Conservation (phyloP, 1,139 yeast genomes). For the Wickerhamomyces sp. region DNA sequence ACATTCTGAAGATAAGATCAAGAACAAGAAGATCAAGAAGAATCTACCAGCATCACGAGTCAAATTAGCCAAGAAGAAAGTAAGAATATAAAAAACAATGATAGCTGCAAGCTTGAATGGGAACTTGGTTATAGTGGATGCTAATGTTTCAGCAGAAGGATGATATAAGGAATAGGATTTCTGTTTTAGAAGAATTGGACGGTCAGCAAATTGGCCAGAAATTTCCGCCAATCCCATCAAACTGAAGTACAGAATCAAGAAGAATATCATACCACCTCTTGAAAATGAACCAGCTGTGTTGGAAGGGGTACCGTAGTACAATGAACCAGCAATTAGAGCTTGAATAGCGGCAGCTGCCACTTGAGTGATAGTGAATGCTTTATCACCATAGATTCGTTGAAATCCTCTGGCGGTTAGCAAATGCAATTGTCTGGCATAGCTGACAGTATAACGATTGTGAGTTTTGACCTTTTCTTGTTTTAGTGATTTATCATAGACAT, state of each 20-base stretch:
- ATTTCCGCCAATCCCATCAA: conserved; percentile 54
- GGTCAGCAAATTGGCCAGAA: conserved; percentile 41
- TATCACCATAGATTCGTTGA: conserved; percentile 48
- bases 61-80: conserved; percentile 49
- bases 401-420: conserved; percentile 45
- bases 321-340: conserved; percentile 49
- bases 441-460: conserved; percentile 43
- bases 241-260: conserved; percentile 48
- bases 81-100: conserved; percentile 38
- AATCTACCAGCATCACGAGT: conserved; percentile 50
- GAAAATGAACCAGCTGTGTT: conserved; percentile 49
- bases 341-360: conserved; percentile 44
- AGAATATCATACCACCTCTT: conserved; percentile 55
- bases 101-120: conserved; percentile 47
- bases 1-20: conserved; percentile 35
- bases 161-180: conserved; percentile 52
- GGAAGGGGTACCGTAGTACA: conserved; percentile 29
- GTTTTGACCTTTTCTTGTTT: conserved; percentile 37
- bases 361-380: conserved; percentile 43
- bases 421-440: conserved; percentile 41
- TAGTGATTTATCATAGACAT: conserved; percentile 33
- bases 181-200: conserved; percentile 54
- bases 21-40: conserved; percentile 46
- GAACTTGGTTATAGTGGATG: conserved; percentile 40
- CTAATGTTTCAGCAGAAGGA: conserved; percentile 56